Evolutionary conservation across 768 basidiomycete genomes (phyloP).

Genomic region (Collybia mongolica): DNA sequence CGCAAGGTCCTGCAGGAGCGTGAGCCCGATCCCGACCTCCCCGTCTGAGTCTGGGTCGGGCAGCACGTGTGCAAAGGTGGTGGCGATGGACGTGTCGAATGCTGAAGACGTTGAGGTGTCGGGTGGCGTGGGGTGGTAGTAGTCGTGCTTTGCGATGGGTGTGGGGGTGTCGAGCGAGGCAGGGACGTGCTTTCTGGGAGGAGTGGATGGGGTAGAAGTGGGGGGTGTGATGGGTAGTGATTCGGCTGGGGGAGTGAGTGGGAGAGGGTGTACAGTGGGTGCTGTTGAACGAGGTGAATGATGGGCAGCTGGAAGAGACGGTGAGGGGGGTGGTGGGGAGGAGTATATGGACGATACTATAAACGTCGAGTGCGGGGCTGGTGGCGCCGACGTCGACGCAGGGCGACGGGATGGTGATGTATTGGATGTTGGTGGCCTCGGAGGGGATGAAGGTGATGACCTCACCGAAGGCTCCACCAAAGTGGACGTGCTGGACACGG

Average conservation of each 20-base stretch:
- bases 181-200: not conserved
- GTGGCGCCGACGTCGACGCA: not conserved
- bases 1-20: slow-evolving; percentile 53
- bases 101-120: not conserved
- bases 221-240: not conserved
- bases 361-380: too few relatives aligned
- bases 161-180: slow-evolving; percentile 4
- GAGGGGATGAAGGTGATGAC: too few relatives aligned
- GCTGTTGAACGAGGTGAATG: too few relatives aligned
- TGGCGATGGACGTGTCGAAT: slow-evolving; percentile 7
- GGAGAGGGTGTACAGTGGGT: not conserved
- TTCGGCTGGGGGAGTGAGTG: not conserved
- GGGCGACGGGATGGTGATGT: not conserved
- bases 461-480: too few relatives aligned
- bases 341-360: too few relatives aligned
- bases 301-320: too few relatives aligned
- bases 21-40: slow-evolving; percentile 67
- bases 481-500: too few relatives aligned
- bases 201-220: not conserved
- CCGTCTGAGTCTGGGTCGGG: slow-evolving; percentile 46
- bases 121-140: not conserved
- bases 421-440: not conserved
- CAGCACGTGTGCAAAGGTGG: slow-evolving; percentile 17
- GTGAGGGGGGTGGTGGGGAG: too few relatives aligned
- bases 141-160: not conserved